Conservation (phyloP, 1,139 yeast species). For the Lizanozyma gosingica region DNA sequence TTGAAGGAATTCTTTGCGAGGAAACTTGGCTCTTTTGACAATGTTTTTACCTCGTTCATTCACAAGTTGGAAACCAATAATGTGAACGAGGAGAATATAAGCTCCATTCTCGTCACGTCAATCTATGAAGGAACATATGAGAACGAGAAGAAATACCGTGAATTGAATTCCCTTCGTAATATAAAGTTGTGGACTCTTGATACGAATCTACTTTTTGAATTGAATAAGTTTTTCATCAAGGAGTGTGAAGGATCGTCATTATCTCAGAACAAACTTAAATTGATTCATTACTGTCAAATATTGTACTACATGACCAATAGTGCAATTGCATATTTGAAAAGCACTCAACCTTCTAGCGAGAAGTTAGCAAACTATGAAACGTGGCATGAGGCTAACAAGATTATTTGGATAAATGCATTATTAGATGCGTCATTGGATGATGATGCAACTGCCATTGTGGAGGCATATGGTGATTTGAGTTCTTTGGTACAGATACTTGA, state of each 20-base stretch:
- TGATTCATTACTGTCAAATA: constrained; percentile 21
- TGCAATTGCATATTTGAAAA: constrained; percentile 28
- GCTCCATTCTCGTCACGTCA: constrained; percentile 26
- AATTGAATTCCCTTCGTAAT: constrained; percentile 8
- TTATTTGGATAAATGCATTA: constrained; percentile 27
- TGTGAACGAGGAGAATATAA: constrained; percentile 16
- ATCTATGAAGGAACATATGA: constrained; percentile 35
- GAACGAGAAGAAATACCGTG: constrained; percentile 31
- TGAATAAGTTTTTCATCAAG: constrained; percentile 21
- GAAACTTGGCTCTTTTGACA: constrained; percentile 25
- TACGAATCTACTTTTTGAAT: constrained; percentile 23
- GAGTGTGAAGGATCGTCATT: constrained; percentile 11
- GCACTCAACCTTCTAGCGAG: constrained; percentile 12
- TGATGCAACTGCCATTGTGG: constrained; percentile 29
- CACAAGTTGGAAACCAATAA: constrained; percentile 13
- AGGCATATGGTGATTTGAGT: constrained; percentile 28
- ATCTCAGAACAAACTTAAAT: constrained; percentile 11
- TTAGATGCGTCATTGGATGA: constrained; percentile 17
- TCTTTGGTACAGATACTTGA: constrained; percentile 32
- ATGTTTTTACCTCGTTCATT: constrained; percentile 26
- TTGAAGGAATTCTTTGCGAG: constrained; percentile 21
- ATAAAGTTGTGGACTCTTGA: constrained; percentile 34
- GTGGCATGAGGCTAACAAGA: constrained; percentile 27
- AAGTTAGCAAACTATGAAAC: constrained; percentile 20
- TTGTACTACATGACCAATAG: constrained; percentile 30